Evolutionary conservation across 2,329 filamentous ascomycete species (phyloP).

Genomic region (Pseudogymnoascus destructans): DNA sequence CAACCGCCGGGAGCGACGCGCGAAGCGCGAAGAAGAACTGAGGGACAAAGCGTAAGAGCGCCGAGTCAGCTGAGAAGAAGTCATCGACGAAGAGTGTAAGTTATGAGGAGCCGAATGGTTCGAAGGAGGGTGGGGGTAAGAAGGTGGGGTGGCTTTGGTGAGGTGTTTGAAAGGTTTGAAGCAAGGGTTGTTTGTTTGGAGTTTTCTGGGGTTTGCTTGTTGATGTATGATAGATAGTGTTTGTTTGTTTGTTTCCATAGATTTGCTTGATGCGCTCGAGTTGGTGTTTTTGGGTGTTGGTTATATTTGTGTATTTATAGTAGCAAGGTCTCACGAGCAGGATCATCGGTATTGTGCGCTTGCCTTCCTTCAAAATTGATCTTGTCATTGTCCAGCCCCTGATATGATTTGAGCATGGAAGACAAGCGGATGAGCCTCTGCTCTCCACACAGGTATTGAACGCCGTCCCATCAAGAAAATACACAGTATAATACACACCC

Average conservation of each 20-base stretch:
- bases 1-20: background rate
- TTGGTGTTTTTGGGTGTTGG: background rate
- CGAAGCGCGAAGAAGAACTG: background rate
- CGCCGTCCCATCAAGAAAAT: constrained; percentile 2
- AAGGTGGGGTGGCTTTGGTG: background rate
- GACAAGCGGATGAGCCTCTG: constrained; percentile 1
- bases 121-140: background rate
- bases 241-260: background rate
- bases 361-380: background rate
- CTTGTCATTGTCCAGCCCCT: background rate
- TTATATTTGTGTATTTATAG: background rate
- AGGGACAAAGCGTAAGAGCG: background rate
- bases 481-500: constrained; percentile 4
- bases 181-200: background rate
- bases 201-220: background rate
- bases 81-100: background rate
- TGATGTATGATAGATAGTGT: background rate
- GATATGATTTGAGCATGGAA: background rate
- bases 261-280: background rate
- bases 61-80: background rate
- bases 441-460: background rate
- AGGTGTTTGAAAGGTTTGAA: background rate
- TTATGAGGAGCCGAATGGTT: background rate
- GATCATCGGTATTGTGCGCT: background rate
- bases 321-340: background rate